A percentile compares a stretch with the other conserved stretches of the same genome.
Evolutionary conservation across 106 monocot genomes (phyloP).

Genomic region (Phalaenopsis equestris): DNA sequence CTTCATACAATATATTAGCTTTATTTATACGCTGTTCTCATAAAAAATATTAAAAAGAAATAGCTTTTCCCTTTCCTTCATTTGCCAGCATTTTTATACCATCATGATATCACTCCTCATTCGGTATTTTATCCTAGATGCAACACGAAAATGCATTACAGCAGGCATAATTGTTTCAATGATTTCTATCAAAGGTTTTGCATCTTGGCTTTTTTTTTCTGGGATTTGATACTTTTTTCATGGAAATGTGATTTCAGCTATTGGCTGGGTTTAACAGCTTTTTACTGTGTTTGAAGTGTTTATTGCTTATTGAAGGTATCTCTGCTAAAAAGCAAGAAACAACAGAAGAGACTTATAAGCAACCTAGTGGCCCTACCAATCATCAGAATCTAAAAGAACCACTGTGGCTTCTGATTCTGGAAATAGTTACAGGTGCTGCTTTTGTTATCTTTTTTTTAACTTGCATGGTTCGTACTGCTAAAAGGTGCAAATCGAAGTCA

Average conservation of each 20-base stretch:
- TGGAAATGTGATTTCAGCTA: no score
- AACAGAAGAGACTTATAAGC: conserved; percentile 4
- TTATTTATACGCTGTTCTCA: no score
- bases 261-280: no score
- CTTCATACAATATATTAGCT: no score
- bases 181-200: not conserved
- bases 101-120: no score
- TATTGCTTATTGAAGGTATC: conserved; percentile 11
- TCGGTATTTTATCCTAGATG: not conserved
- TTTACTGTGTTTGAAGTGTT: not conserved
- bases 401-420: conserved; percentile 72
- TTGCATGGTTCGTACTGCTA: conserved; percentile 16
- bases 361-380: conserved; percentile 8
- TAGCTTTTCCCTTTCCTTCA: no score
- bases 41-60: no score
- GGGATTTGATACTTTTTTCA: not conserved
- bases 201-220: not conserved
- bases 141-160: not conserved
- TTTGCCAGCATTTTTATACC: no score
- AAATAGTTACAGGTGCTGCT: conserved; percentile 47
- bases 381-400: conserved; percentile 41
- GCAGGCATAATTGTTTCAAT: not conserved
- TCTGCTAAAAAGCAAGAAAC: conserved; percentile 11
- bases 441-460: conserved; percentile 32
- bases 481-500: conserved; percentile 29